These are phyloP conservation scores for Aethionema arabicum DNA, from an alignment of 345 rosid genomes.

Conservation along the genomic window DNA sequence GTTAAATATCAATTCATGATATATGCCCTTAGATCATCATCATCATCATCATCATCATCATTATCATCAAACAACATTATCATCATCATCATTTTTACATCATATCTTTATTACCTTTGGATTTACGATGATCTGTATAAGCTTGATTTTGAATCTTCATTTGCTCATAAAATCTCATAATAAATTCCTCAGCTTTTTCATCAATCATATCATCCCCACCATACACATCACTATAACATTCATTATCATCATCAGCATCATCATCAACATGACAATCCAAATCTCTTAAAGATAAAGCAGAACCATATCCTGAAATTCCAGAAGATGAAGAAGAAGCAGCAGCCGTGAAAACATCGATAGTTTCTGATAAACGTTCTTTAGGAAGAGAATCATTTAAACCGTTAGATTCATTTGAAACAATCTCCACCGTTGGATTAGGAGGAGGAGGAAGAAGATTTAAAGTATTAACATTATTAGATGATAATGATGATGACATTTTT, in stretches of 20 bases:
- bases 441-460: constrained; percentile 39
- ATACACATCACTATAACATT: constrained; percentile 24
- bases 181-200: constrained; percentile 70
- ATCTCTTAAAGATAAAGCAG: constrained; percentile 46
- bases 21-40: constrained; percentile 5
- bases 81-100: neutral
- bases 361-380: constrained; percentile 18
- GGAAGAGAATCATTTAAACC: neutral
- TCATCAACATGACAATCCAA: constrained; percentile 21
- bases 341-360: constrained; percentile 33
- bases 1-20: neutral
- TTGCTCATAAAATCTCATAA: constrained; percentile 54
- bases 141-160: constrained; percentile 49
- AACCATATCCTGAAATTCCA: constrained; percentile 45
- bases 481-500: constrained; percentile 32
- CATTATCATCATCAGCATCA: constrained; percentile 21
- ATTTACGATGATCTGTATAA: constrained; percentile 30
- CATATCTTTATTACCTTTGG: constrained; percentile 13
- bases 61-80: constrained; percentile 11
- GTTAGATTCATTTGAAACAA: neutral
- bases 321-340: constrained; percentile 28
- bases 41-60: constrained; percentile 13
- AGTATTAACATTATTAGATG: constrained; percentile 34
- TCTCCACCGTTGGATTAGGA: neutral
- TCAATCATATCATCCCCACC: constrained; percentile 68